phyloP scores from a whole-genome alignment of 2,329 filamentous ascomycete genomes.

The Monosporascus sp. region DNA sequence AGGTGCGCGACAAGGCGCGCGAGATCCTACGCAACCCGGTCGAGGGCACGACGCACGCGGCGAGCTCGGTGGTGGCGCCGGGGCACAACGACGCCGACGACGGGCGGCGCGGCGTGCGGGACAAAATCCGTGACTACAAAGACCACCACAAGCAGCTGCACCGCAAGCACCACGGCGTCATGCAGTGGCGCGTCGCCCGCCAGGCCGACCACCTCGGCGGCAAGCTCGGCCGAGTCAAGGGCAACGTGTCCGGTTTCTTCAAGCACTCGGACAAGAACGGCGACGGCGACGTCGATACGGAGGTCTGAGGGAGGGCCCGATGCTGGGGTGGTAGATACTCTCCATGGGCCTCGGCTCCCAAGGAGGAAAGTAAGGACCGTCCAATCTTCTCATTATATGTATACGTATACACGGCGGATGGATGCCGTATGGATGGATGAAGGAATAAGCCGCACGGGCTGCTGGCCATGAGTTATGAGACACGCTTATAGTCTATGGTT shows the following conservation, averaged over 20 bases:
- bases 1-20: slow-evolving; percentile 23
- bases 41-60: slow-evolving; percentile 21
- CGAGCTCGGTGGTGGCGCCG: slow-evolving; percentile 24
- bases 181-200: slow-evolving; percentile 64
- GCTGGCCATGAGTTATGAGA: too few species aligned
- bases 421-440: too few species aligned
- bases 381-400: too few species aligned
- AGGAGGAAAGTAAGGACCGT: too few species aligned
- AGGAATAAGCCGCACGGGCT: too few species aligned
- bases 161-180: slow-evolving; percentile 60
- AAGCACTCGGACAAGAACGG: slow-evolving; percentile 52
- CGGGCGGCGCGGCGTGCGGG: slow-evolving; percentile 39
- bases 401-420: too few species aligned
- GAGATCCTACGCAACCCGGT: slow-evolving; percentile 30
- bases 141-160: slow-evolving; percentile 55
- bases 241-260: slow-evolving; percentile 52
- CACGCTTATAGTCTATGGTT: too few species aligned
- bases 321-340: neutral
- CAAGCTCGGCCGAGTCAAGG: slow-evolving; percentile 51
- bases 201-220: slow-evolving; percentile 45
- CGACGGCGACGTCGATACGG: slow-evolving; percentile 60
- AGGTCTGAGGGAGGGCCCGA: slow-evolving; percentile 42
- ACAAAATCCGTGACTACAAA: slow-evolving; percentile 55
- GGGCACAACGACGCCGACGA: slow-evolving; percentile 35
- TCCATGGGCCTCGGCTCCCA: neutral